phyloP scores from a whole-genome alignment of 352 stramenopile species.

The Pythium phragmitis region DNA sequence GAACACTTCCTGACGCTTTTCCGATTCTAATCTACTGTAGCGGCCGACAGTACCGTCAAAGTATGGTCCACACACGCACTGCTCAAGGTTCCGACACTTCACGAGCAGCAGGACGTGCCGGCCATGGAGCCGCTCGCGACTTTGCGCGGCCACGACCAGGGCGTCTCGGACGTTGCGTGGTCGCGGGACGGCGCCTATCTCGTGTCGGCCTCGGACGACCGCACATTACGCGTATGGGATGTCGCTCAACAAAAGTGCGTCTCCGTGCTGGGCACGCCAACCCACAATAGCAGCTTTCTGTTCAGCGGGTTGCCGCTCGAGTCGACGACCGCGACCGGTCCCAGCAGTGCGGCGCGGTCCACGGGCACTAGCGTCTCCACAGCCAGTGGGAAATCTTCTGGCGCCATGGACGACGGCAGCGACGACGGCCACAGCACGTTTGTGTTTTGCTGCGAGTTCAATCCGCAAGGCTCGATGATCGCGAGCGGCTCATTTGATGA shows the following conservation, averaged over 20 bases:
- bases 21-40: constrained; percentile 29
- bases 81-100: constrained; percentile 5
- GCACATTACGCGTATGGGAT: constrained; percentile 94
- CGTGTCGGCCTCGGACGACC: constrained; percentile 95
- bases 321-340: background rate
- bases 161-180: constrained; percentile 94
- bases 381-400: background rate
- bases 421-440: constrained; percentile 90
- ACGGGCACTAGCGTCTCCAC: background rate
- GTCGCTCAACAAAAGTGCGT: constrained; percentile 81
- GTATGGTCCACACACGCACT: constrained; percentile 54
- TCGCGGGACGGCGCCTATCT: constrained; percentile 83
- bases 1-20: background rate
- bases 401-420: constrained; percentile 5
- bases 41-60: constrained; percentile 73
- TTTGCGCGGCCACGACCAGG: constrained; percentile 90
- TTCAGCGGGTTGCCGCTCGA: constrained; percentile 36
- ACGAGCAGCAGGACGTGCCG: background rate
- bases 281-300: constrained; percentile 32
- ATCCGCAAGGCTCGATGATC: constrained; percentile 92
- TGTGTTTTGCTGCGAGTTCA: constrained; percentile 95
- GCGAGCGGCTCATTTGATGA: constrained; percentile 92
- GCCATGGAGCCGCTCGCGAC: constrained; percentile 31
- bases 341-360: constrained; percentile 5
- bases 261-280: constrained; percentile 59